Base-by-base conservation (phyloP, 78 protist species). In the Dictyostelium discoideum region DNA sequence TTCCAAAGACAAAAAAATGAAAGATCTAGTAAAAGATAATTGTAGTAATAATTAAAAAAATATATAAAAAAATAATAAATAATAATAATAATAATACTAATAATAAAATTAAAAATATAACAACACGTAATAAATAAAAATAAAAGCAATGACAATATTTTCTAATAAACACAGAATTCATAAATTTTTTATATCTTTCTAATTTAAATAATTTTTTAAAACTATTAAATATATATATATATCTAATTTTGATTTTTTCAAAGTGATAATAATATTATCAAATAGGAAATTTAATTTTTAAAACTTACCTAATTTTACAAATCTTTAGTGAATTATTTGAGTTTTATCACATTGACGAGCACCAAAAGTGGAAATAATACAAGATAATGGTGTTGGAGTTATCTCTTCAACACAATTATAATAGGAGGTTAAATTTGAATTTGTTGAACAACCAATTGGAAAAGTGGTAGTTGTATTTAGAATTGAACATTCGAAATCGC, bases 1-100 rank as follows among this genome's bases (percentile, higher is more conserved):
- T 82, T 83, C 44, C 95, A 90, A 90, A 83, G 26, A 60, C 32
- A 42, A 46, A 90, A 77, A 82, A 39, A 50, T 39, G 69, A 37
- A 74, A 32, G 24, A 74, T 73, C 76, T 20, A 20, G 69, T 60
- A 60, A 60, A 4, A 60, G 69, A 60, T 60, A 20, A 60, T 20
- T 20, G n/a, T 60, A 60, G 9, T 60, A 60, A 60, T 60, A 60
- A 60, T 60, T 20, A 60, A 20, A 60, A 54, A 10, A 54, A 48
- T 7, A 48, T 1, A 48, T 7, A 54, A 10, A 54, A 54, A 16
- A 54, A 54, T 5, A 60, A 60, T 20, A 60, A 60, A 60, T 60
- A 60, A 60, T 20, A 60, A 60, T 20, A 60, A 54, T 42, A 42
- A 42, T 5, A 42, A 42, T 42, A 42, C 1, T 42, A 42, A 42